Evolutionary conservation across 345 rosid species (phyloP).

Genomic region (Erodium maritimum): DNA sequence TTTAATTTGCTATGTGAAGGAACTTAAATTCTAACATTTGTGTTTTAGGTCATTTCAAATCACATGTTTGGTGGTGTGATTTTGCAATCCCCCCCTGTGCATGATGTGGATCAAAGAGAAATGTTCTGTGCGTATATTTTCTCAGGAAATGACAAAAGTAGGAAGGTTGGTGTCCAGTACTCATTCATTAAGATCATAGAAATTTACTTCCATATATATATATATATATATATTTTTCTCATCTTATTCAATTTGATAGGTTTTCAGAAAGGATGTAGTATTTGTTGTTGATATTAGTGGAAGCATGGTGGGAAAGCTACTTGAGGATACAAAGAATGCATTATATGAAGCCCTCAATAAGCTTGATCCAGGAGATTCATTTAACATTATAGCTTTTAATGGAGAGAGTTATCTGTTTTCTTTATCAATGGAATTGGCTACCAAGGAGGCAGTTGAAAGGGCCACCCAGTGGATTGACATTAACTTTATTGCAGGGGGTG

Average conservation of each 20-base stretch:
- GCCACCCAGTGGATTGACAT: conserved; percentile 60
- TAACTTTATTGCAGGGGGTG: conserved; percentile 49
- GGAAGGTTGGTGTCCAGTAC: conserved; percentile 36
- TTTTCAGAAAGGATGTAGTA: conserved; percentile 59
- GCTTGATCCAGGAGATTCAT: conserved; percentile 66
- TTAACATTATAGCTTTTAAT: conserved; percentile 72
- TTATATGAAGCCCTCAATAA: conserved; percentile 38
- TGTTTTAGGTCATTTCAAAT: conserved; percentile 39
- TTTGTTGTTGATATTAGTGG: conserved; percentile 82
- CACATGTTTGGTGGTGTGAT: conserved; percentile 60
- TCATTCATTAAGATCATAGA: not conserved
- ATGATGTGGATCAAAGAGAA: conserved; percentile 79
- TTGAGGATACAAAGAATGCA: conserved; percentile 58
- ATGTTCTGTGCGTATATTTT: conserved; percentile 59
- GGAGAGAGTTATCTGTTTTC: conserved; percentile 55
- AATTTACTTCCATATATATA: not conserved
- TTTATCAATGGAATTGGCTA: conserved; percentile 50
- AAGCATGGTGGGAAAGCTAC: conserved; percentile 75
- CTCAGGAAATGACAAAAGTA: conserved; percentile 47
- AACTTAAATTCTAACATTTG: not conserved
- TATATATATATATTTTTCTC: not conserved
- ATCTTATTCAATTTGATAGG: conserved; percentile 34
- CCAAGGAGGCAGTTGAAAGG: conserved; percentile 46
- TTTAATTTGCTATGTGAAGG: not conserved
- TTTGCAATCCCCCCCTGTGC: conserved; percentile 59